phyloP scores from a whole-genome alignment of 148 eudicot species.

The Persicaria maculosa region DNA sequence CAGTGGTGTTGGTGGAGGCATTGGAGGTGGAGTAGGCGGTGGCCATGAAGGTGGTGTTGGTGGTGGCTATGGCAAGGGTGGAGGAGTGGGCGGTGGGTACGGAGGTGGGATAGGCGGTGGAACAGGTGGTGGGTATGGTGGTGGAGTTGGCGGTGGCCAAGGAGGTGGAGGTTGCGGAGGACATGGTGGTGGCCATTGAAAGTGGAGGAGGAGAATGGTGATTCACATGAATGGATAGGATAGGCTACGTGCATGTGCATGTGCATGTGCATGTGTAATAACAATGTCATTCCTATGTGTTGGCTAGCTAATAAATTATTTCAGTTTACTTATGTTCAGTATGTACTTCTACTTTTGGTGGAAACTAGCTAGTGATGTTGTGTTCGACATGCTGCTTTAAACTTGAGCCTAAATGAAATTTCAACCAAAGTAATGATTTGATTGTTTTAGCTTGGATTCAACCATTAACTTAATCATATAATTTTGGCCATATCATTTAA shows the following conservation, averaged over 20 bases:
- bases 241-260: neutral
- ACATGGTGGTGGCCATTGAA: slow-evolving; percentile 9
- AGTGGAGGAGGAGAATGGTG: neutral
- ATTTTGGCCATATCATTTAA: no score
- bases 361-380: no score
- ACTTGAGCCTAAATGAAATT: no score
- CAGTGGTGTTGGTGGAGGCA: neutral
- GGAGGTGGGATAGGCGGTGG: neutral
- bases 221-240: neutral
- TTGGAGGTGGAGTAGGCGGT: neutral
- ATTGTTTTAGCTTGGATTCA: no score
- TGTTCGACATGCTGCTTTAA: no score
- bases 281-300: neutral
- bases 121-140: neutral
- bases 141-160: neutral
- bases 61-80: neutral
- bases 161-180: neutral
- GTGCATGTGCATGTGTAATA: slow-evolving; percentile 3
- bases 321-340: neutral
- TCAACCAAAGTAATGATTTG: no score
- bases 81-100: slow-evolving; percentile 2
- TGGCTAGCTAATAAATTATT: neutral
- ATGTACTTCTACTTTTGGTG: neutral
- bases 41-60: neutral
- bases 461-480: no score